Evolutionary conservation across 495 filamentous ascomycete species (phyloP).

Genomic region (Hypoxylon crocopeplum): DNA sequence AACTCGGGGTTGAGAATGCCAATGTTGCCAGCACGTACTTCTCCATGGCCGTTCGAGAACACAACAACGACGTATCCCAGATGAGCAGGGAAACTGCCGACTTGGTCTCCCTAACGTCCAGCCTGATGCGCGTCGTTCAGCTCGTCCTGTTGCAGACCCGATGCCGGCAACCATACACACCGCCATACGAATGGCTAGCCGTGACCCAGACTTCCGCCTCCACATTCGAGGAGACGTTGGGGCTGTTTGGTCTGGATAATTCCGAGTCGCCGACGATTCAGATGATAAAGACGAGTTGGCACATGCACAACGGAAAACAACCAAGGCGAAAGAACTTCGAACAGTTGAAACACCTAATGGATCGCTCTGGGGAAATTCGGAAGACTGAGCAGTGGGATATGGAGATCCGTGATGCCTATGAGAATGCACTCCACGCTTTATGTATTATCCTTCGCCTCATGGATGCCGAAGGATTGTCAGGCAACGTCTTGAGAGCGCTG

Average conservation of each 20-base stretch:
- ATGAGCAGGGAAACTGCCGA: conserved; percentile 45
- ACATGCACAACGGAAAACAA: conserved; percentile 14
- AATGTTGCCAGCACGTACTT: conserved; percentile 43
- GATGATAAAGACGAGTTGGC: conserved; percentile 14
- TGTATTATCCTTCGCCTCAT: conserved; percentile 42
- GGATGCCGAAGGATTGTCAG: conserved; percentile 28
- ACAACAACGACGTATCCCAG: conserved; percentile 41
- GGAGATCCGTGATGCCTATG: conserved; percentile 43
- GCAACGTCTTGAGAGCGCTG: conserved; percentile 42
- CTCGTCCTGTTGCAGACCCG: conserved; percentile 43
- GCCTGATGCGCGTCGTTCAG: conserved; percentile 36
- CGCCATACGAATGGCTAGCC: conserved; percentile 48
- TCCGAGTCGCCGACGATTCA: conserved; percentile 12
- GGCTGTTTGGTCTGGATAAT: conserved; percentile 24
- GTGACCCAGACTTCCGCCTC: conserved; percentile 27
- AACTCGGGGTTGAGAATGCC: conserved; percentile 28
- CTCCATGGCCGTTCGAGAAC: conserved; percentile 43
- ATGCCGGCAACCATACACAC: conserved; percentile 41
- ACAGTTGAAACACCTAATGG: conserved; percentile 16
- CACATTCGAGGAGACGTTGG: conserved; percentile 32
- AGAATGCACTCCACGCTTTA: conserved; percentile 42
- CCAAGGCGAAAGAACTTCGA: neutral
- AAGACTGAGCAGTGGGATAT: conserved; percentile 40
- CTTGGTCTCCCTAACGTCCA: conserved; percentile 43
- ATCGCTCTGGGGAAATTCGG: conserved; percentile 5